Conservation (phyloP, 1,284 basidiomycete species). For the Sporisorium exsertum region DNA sequence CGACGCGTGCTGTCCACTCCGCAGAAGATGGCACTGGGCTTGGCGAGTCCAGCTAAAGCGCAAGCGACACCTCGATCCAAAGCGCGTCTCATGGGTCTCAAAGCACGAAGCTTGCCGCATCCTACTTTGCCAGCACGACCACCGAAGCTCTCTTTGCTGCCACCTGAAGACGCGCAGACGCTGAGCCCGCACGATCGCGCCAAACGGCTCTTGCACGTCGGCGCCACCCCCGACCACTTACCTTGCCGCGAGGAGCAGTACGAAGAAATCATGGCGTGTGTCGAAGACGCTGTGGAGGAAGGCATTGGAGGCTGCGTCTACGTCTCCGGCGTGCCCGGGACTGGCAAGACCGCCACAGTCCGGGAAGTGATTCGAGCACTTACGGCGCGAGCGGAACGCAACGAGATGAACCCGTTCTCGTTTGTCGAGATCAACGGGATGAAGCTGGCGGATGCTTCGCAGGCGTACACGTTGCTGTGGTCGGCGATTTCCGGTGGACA, state of each 20-base stretch:
- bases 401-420: constrained; percentile 92
- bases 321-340: constrained; percentile 90
- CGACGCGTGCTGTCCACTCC: constrained; percentile 38
- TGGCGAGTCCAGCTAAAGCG: constrained; percentile 45
- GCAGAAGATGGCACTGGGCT: constrained; percentile 27
- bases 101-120: constrained; percentile 38
- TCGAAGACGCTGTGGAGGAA: constrained; percentile 88
- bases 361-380: constrained; percentile 85
- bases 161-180: constrained; percentile 28
- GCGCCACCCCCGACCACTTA: constrained; percentile 87
- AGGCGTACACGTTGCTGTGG: constrained; percentile 67
- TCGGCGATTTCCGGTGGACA: constrained; percentile 54
- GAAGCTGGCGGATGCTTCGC: constrained; percentile 71
- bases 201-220: constrained; percentile 82
- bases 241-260: constrained; percentile 93
- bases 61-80: constrained; percentile 47
- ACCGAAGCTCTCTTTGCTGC: constrained; percentile 50
- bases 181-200: constrained; percentile 61
- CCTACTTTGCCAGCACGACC: constrained; percentile 54
- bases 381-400: constrained; percentile 40
- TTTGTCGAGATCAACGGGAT: constrained; percentile 99
- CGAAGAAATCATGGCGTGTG: constrained; percentile 79
- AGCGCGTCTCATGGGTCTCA: constrained; percentile 45
- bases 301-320: constrained; percentile 95
- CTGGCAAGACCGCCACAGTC: constrained; percentile 91